phyloP scores from a whole-genome alignment of 495 filamentous ascomycete genomes.

The Neurospora sp. region DNA sequence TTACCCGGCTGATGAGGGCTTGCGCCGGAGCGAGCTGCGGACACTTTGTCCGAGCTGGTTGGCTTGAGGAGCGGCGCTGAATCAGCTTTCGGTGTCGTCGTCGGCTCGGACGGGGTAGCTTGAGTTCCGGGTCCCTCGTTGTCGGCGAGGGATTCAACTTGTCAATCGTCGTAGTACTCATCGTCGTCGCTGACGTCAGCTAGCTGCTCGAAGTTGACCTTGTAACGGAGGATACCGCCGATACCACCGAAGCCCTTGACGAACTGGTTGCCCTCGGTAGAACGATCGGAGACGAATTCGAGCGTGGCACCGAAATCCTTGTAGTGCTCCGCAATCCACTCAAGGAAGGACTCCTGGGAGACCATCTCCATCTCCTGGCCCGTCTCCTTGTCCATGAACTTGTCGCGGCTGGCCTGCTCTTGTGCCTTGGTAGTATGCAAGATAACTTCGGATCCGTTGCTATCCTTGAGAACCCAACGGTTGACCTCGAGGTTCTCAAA shows the following conservation, averaged over 20 bases:
- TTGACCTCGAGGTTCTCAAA: slow-evolving; percentile 94
- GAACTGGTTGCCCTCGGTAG: slow-evolving; percentile 97
- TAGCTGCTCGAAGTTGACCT: slow-evolving; percentile 99
- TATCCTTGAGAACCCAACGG: slow-evolving; percentile 77
- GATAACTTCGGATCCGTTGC: slow-evolving; percentile 56
- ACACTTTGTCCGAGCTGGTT: slow-evolving; percentile 26
- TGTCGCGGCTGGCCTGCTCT: slow-evolving; percentile 60
- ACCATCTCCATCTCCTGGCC: slow-evolving; percentile 93
- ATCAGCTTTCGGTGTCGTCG: slow-evolving; percentile 24
- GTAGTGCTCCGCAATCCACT: slow-evolving; percentile 97
- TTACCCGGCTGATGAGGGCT: slow-evolving; percentile 25
- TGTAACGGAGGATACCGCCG: slow-evolving; percentile 93
- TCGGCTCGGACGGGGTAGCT: slow-evolving; percentile 53
- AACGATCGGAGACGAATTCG: slow-evolving; percentile 95
- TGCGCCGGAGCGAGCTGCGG: slow-evolving; percentile 27
- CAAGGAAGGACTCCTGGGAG: slow-evolving; percentile 80
- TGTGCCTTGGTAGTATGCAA: slow-evolving; percentile 84
- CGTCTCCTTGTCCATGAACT: slow-evolving; percentile 89
- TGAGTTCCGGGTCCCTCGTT: slow-evolving; percentile 71
- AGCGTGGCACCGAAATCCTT: slow-evolving; percentile 94
- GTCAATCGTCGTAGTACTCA: slow-evolving; percentile 99
- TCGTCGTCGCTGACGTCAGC: slow-evolving; percentile 92
- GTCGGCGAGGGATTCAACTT: slow-evolving; percentile 75
- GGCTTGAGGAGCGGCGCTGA: slow-evolving; percentile 20
- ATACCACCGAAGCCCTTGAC: slow-evolving; percentile 99